These are phyloP conservation scores for Cardamine chenopodiifolia DNA, from an alignment of 345 rosid genomes.

Conservation along the genomic window DNA sequence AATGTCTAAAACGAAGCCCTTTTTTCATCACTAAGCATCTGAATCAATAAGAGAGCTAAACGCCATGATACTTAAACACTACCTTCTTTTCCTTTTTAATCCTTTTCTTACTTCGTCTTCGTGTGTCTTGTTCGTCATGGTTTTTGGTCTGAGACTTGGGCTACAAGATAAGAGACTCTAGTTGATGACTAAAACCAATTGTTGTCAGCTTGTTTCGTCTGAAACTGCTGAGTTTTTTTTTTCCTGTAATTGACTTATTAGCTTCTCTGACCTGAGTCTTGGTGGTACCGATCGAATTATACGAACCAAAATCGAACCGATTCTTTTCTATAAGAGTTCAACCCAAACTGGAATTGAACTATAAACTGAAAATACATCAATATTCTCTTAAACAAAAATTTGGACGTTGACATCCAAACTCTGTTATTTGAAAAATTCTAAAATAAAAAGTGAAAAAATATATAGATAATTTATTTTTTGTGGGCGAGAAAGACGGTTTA, in stretches of 20 bases:
- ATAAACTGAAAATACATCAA: not conserved
- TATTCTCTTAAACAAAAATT: not conserved
- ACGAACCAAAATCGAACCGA: not conserved
- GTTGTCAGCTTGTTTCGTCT: not conserved
- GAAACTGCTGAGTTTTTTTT: not conserved
- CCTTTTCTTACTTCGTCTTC: not conserved
- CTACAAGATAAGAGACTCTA: slow-evolving; percentile 19
- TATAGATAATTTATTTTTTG: not conserved
- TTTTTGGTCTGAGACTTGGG: slow-evolving; percentile 27
- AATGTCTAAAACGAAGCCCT: slow-evolving; percentile 54
- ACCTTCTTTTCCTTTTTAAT: not conserved
- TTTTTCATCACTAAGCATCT: not conserved
- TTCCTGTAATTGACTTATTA: not conserved
- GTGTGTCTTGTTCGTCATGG: not conserved
- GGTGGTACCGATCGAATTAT: not conserved
- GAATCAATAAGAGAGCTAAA: slow-evolving; percentile 44
- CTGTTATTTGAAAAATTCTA: not conserved
- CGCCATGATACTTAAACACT: slow-evolving; percentile 20
- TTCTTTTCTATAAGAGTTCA: not conserved
- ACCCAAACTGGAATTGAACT: not conserved
- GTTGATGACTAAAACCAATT: not conserved
- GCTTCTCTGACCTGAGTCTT: not conserved
- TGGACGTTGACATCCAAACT: not conserved
- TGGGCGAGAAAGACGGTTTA: not conserved
- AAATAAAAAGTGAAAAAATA: not conserved